A percentile compares a stretch with the other conserved stretches of the same genome.
Evolutionary conservation across 2,329 filamentous ascomycete genomes (phyloP).

Genomic region (Leptographium flavum): DNA sequence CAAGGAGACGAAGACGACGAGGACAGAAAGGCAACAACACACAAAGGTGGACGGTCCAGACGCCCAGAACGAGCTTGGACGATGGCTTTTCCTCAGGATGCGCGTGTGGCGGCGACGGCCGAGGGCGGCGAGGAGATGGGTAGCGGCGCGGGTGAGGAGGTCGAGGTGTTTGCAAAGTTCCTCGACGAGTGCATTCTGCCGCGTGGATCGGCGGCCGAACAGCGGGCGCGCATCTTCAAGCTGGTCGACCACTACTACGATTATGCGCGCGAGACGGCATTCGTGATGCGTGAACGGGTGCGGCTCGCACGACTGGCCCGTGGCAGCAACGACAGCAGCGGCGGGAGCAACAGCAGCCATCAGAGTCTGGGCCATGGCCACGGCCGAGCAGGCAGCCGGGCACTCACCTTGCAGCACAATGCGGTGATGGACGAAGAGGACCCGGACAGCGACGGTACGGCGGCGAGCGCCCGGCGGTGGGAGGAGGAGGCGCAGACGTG

Average conservation of each 20-base stretch:
- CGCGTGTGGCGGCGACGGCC: slow-evolving; percentile 13
- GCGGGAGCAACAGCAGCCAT: neutral
- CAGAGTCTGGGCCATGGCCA: slow-evolving; percentile 11
- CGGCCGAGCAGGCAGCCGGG: neutral
- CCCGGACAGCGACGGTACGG: neutral
- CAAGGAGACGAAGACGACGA: neutral
- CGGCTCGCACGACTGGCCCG: slow-evolving; percentile 14
- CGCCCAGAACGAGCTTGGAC: slow-evolving; percentile 3
- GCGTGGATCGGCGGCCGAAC: slow-evolving; percentile 33
- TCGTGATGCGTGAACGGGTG: slow-evolving; percentile 26
- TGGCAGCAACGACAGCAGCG: slow-evolving; percentile 5
- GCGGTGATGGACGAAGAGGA: neutral
- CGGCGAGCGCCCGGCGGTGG: slow-evolving; percentile 45
- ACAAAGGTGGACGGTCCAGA: neutral
- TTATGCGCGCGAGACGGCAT: slow-evolving; percentile 32
- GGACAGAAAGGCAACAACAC: neutral
- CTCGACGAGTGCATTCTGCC: slow-evolving; percentile 58
- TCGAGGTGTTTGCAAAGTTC: slow-evolving; percentile 72
- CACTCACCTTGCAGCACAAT: neutral
- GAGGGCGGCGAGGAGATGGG: slow-evolving; percentile 22
- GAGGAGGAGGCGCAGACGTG: slow-evolving; percentile 82
- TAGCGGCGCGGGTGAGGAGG: slow-evolving; percentile 46
- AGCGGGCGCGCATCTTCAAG: slow-evolving; percentile 51
- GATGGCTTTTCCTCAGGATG: slow-evolving; percentile 19
- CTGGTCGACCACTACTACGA: slow-evolving; percentile 52